Conservation (phyloP, 768 basidiomycete species). For the Termitomyces sp. region DNA sequence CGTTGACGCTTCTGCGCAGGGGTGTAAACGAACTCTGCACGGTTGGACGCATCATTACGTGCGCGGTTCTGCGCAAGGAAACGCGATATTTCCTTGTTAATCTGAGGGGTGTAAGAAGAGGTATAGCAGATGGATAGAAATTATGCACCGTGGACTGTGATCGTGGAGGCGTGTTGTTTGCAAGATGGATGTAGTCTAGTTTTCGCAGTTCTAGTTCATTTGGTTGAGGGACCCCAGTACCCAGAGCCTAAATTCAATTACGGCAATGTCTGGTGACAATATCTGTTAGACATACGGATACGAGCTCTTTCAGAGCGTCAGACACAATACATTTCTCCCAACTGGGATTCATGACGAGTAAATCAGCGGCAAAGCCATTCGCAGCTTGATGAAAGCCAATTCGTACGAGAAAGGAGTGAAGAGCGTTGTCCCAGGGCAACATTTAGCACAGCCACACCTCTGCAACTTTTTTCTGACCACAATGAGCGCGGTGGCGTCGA, state of each 20-base stretch:
- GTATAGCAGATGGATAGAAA: not conserved
- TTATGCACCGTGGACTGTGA: slow-evolving; percentile 58
- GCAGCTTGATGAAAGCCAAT: slow-evolving; percentile 57
- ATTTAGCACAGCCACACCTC: slow-evolving; percentile 6
- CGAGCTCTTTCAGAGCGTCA: slow-evolving; percentile 48
- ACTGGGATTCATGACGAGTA: slow-evolving; percentile 63
- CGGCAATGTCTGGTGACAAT: not conserved
- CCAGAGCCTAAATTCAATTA: slow-evolving; percentile 21
- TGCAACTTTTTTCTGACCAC: not conserved
- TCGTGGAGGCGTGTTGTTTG: slow-evolving; percentile 42
- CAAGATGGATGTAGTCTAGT: slow-evolving; percentile 53
- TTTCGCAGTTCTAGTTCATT: slow-evolving; percentile 60
- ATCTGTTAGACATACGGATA: slow-evolving; percentile 39
- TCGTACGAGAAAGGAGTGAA: slow-evolving; percentile 50
- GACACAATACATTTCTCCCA: slow-evolving; percentile 62
- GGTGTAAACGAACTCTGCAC: slow-evolving; percentile 66
- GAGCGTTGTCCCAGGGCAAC: slow-evolving; percentile 56
- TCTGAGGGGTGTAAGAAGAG: slow-evolving; percentile 32
- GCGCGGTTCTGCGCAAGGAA: slow-evolving; percentile 71
- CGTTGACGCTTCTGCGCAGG: slow-evolving; percentile 51
- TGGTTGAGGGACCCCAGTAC: slow-evolving; percentile 4
- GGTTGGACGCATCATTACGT: slow-evolving; percentile 74
- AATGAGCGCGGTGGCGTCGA: not conserved
- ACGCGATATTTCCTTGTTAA: slow-evolving; percentile 66
- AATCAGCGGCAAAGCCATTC: slow-evolving; percentile 65